Percentiles rank a stretch among this genome's conserved stretches.
These are phyloP conservation scores for Paratinospora sagittata DNA, from an alignment of 164 flowering plant species.

Conservation along the genomic window DNA sequence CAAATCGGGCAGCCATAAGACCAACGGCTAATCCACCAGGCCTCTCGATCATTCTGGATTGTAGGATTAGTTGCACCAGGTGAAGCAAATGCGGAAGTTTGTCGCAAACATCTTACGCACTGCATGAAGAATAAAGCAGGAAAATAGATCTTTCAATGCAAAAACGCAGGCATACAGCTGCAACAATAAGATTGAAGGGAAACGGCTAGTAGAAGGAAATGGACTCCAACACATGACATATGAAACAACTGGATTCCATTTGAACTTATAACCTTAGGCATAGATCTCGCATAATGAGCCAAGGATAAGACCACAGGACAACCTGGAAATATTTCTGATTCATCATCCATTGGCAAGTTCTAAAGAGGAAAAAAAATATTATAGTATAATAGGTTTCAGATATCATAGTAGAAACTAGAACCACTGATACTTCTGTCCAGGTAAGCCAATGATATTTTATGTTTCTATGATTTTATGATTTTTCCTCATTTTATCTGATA, in stretches of 20 bases:
- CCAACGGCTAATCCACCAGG: slow-evolving; percentile 98
- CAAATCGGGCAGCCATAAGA: slow-evolving; percentile 94
- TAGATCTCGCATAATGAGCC: no score
- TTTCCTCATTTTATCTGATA: background rate
- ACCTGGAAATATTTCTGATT: no score
- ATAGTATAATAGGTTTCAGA: no score
- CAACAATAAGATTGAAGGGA: background rate
- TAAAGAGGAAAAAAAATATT: no score
- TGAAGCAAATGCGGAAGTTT: slow-evolving; percentile 88
- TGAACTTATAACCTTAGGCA: background rate
- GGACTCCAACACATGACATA: background rate
- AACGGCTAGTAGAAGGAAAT: background rate
- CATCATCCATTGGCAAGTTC: no score
- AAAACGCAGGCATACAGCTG: no score
- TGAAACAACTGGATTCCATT: background rate
- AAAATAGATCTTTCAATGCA: background rate
- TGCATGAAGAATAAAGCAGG: slow-evolving; percentile 29
- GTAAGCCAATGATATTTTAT: no score
- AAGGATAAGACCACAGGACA: no score
- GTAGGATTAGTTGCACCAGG: slow-evolving; percentile 40
- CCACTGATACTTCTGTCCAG: no score
- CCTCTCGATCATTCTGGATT: slow-evolving; percentile 64
- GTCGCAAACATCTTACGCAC: slow-evolving; percentile 97
- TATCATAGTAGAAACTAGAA: no score
- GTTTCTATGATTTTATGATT: no score